Percentiles rank a stretch among this genome's conserved stretches.
Evolutionary conservation across 495 filamentous ascomycete genomes (phyloP).

Genomic region (Penicillium taxi): DNA sequence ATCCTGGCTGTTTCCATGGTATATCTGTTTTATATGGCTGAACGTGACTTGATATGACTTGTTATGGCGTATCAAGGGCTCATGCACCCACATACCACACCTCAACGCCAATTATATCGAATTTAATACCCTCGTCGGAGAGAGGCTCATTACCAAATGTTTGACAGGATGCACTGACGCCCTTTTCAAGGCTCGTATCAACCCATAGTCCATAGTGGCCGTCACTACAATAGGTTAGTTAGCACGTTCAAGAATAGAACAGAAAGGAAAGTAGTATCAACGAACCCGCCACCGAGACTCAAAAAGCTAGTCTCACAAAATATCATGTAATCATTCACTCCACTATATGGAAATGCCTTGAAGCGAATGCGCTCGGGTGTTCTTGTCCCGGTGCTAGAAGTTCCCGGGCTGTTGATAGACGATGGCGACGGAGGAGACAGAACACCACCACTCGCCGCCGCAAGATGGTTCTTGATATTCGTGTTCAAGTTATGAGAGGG

Average conservation of each 20-base stretch:
- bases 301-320: slow-evolving; percentile 83
- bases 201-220: slow-evolving; percentile 92
- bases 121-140: slow-evolving; percentile 91
- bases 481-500: slow-evolving; percentile 22
- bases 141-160: slow-evolving; percentile 95
- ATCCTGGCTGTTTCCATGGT: neutral
- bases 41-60: too few species aligned
- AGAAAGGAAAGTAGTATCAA: neutral
- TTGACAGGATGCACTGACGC: slow-evolving; percentile 69
- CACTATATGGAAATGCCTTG: slow-evolving; percentile 94
- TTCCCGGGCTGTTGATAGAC: slow-evolving; percentile 14
- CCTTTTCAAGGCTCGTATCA: slow-evolving; percentile 77
- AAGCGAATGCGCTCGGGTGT: slow-evolving; percentile 70
- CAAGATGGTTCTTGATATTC: slow-evolving; percentile 22
- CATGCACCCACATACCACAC: slow-evolving; percentile 68
- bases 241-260: neutral
- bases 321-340: slow-evolving; percentile 93
- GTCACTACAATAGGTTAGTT: slow-evolving; percentile 44
- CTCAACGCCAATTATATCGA: slow-evolving; percentile 86
- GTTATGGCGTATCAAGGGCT: too few species aligned
- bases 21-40: neutral
- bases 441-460: slow-evolving; percentile 23
- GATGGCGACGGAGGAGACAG: slow-evolving; percentile 23
- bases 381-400: slow-evolving; percentile 32
- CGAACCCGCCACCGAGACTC: slow-evolving; percentile 73